Evolutionary conservation across 1,284 basidiomycete genomes (phyloP).

Genomic region (Boletus albobrunnescens): DNA sequence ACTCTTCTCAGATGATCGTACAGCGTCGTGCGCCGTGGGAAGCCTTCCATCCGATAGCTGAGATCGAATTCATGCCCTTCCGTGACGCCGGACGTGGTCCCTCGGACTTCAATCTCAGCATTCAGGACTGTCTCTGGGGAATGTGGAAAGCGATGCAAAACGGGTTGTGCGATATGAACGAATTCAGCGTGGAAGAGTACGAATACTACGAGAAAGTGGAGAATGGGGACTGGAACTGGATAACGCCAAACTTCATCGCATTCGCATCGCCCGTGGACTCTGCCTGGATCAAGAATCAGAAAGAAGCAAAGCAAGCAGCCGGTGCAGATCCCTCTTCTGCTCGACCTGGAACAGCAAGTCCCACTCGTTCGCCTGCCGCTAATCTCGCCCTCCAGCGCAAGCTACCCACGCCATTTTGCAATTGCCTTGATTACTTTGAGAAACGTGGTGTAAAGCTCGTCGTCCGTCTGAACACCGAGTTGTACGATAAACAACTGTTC

Average conservation of each 20-base stretch:
- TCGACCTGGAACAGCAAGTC: slow-evolving; percentile 25
- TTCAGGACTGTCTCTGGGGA: slow-evolving; percentile 94
- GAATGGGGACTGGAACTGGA: slow-evolving; percentile 98
- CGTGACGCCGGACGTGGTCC: slow-evolving; percentile 92
- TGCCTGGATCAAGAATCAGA: slow-evolving; percentile 68
- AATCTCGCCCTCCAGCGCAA: slow-evolving; percentile 70
- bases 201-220: slow-evolving; percentile 93
- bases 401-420: slow-evolving; percentile 73
- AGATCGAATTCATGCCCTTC: slow-evolving; percentile 91
- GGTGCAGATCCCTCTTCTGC: slow-evolving; percentile 36
- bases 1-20: slow-evolving; percentile 77
- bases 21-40: slow-evolving; percentile 91
- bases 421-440: slow-evolving; percentile 91
- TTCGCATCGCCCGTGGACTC: slow-evolving; percentile 92
- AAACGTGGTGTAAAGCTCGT: slow-evolving; percentile 87
- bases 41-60: slow-evolving; percentile 88
- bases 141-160: slow-evolving; percentile 91
- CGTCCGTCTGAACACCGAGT: slow-evolving; percentile 89
- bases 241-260: slow-evolving; percentile 89
- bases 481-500: slow-evolving; percentile 89
- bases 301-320: slow-evolving; percentile 58
- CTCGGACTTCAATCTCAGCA: slow-evolving; percentile 89
- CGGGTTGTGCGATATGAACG: slow-evolving; percentile 85
- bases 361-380: slow-evolving; percentile 29
- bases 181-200: slow-evolving; percentile 87